phyloP scores from a whole-genome alignment of 2,329 filamentous ascomycete genomes.

The Ophiostoma perfectum region DNA sequence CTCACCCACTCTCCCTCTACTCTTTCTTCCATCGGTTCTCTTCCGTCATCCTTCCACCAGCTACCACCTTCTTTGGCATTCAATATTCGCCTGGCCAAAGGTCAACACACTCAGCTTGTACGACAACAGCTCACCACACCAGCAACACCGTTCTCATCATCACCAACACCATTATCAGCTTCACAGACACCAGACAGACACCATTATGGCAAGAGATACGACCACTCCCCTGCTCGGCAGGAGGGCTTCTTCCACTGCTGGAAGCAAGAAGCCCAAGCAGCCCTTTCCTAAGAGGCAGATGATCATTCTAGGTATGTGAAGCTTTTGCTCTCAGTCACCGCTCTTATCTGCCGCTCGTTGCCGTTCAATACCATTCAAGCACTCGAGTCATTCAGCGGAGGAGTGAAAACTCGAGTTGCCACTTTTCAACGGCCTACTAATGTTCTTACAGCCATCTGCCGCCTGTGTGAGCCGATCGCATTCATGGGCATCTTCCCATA shows the following conservation, averaged over 20 bases:
- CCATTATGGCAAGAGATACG: slow-evolving; percentile 19
- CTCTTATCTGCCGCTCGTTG: too few relatives aligned
- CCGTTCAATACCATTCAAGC: too few relatives aligned
- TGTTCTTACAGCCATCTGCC: slow-evolving; percentile 65
- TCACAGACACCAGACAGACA: background rate
- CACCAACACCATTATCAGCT: too few relatives aligned
- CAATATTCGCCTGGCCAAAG: background rate
- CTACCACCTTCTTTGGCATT: background rate
- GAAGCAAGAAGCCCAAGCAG: slow-evolving; percentile 26
- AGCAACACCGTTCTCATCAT: too few relatives aligned
- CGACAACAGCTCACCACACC: background rate
- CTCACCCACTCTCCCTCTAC: background rate
- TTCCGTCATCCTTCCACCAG: background rate
- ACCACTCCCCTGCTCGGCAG: slow-evolving; percentile 12
- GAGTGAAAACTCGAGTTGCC: background rate
- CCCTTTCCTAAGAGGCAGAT: slow-evolving; percentile 37
- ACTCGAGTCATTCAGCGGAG: background rate
- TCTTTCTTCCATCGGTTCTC: background rate
- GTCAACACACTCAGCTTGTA: background rate
- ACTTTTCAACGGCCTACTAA: background rate
- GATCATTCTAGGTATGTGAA: slow-evolving; percentile 34
- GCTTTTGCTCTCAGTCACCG: too few relatives aligned
- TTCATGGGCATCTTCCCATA: slow-evolving; percentile 99
- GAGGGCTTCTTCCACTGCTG: slow-evolving; percentile 11
- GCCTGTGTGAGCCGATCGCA: slow-evolving; percentile 96